A percentile compares a stretch with the other conserved stretches of the same genome.
Evolutionary conservation across 2,329 filamentous ascomycete species (phyloP).

Genomic region (Colletotrichum zoysiae): DNA sequence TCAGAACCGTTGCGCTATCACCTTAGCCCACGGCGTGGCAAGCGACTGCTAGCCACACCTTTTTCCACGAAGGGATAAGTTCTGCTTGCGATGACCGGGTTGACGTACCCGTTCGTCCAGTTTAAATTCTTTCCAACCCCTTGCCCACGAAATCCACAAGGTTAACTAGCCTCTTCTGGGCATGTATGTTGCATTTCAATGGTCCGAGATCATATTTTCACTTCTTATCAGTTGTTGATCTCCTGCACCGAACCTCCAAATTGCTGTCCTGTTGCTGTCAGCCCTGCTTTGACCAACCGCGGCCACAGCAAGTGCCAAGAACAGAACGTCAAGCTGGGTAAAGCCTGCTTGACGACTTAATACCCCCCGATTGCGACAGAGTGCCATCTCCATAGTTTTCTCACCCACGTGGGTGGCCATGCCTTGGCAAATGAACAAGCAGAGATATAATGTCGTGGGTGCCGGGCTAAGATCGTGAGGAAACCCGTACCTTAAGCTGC

Average conservation of each 20-base stretch:
- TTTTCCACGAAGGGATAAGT: no score
- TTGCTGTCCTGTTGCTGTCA: background rate
- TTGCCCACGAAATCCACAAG: no score
- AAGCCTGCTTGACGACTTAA: conserved; percentile 29
- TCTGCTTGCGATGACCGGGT: background rate
- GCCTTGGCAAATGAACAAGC: conserved; percentile 16
- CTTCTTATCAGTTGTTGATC: conserved; percentile 1
- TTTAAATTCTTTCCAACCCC: no score
- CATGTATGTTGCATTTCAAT: background rate
- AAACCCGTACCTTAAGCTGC: background rate
- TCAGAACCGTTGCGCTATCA: background rate
- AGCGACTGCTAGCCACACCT: background rate
- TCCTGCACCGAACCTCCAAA: background rate
- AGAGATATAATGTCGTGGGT: conserved; percentile 23
- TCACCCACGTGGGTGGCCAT: background rate
- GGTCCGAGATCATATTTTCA: background rate
- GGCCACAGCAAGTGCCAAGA: conserved; percentile 9
- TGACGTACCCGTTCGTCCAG: background rate
- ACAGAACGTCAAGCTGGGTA: background rate
- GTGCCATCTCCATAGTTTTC: background rate
- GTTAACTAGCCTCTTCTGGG: background rate
- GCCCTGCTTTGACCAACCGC: conserved; percentile 1
- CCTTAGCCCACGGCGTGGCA: background rate
- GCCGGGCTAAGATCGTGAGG: background rate
- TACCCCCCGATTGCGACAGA: conserved; percentile 23